A percentile compares a stretch with the other conserved stretches of the same genome.
These are phyloP conservation scores for Yarrowia sp. DNA, from an alignment of 805 yeast genomes.

Conservation along the genomic window DNA sequence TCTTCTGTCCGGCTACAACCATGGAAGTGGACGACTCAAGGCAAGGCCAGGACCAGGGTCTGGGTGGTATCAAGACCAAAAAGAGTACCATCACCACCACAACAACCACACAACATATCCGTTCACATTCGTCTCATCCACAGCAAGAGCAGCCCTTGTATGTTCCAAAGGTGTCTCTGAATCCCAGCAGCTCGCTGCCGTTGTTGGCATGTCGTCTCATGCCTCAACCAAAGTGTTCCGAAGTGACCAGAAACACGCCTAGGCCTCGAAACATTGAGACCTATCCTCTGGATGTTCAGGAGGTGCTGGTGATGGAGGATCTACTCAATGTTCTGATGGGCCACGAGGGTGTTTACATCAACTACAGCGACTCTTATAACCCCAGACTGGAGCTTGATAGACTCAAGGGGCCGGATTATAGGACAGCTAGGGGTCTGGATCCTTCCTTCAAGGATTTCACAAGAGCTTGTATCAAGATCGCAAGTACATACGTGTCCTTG, in stretches of 20 bases:
- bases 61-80: conserved; percentile 24
- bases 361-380: conserved; percentile 68
- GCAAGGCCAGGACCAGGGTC: conserved; percentile 30
- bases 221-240: conserved; percentile 42
- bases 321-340: conserved; percentile 66
- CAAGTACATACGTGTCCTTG: conserved; percentile 68
- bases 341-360: conserved; percentile 75
- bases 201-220: conserved; percentile 41
- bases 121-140: conserved; percentile 11
- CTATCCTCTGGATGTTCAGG: conserved; percentile 55
- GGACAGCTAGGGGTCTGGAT: conserved; percentile 74
- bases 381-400: conserved; percentile 54
- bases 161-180: conserved; percentile 30
- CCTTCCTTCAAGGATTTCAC: conserved; percentile 74
- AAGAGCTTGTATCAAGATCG: conserved; percentile 64
- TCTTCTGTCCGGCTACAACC: not conserved
- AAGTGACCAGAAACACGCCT: conserved; percentile 39
- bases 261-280: conserved; percentile 26
- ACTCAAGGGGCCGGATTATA: conserved; percentile 75
- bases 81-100: conserved; percentile 28
- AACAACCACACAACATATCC: conserved; percentile 28
- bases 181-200: conserved; percentile 21
- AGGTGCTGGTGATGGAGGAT: conserved; percentile 75
- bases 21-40: conserved; percentile 32
- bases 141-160: conserved; percentile 34